Base-by-base conservation (phyloP, 2,329 filamentous ascomycete species). In the Xylariaceae sp. region DNA sequence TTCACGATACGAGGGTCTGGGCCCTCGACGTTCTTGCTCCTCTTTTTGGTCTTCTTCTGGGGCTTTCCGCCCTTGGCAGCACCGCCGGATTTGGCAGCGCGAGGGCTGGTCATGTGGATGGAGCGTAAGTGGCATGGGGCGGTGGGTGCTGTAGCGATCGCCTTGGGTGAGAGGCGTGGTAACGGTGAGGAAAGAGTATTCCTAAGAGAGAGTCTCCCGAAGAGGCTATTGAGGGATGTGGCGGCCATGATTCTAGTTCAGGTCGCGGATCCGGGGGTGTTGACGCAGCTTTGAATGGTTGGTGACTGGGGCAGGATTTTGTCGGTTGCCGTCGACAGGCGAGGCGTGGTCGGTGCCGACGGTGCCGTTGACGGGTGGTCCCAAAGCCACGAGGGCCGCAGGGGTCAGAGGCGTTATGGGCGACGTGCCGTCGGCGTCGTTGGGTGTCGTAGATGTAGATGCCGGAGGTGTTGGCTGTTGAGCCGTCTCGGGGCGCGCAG, bases 1-100 rank as follows among this genome's bases (percentile, higher is more conserved):
- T 73, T 75, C 45, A 66, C 58, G 62, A 80, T 72, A 57, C 74
- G 73, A n/a, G 61, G 58, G 61, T 71, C 73, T 53, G 72, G 72
- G 45, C 70, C 50, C 1, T 48, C 72, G 22, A 67, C 72, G 45
- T 59, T 54, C 56, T 69, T 70, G 39, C 47, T 51, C 56, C 60
- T 61, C 33, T 42, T 44, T 52, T 55, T 58, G 52, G 50, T 56
- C 53, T 58, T 60, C 22, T 42, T 45, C 45, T 55, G 55, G 28
- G 42, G 45, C 18, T 54, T 55, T 48, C 48, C 22, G 11, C 53
- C 50, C 40, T 47, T 59, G n/a, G 58, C 55, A 42, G 60, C 45
- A 14, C 50, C 47, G 14, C 50, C 38, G 10, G 47, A 28, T 34
- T 48, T 56, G 12, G 49, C 42, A 12, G 45, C 22, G 41, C 40